Conservation (phyloP, 108 stramenopile genomes). For the Nitzschia palea region DNA sequence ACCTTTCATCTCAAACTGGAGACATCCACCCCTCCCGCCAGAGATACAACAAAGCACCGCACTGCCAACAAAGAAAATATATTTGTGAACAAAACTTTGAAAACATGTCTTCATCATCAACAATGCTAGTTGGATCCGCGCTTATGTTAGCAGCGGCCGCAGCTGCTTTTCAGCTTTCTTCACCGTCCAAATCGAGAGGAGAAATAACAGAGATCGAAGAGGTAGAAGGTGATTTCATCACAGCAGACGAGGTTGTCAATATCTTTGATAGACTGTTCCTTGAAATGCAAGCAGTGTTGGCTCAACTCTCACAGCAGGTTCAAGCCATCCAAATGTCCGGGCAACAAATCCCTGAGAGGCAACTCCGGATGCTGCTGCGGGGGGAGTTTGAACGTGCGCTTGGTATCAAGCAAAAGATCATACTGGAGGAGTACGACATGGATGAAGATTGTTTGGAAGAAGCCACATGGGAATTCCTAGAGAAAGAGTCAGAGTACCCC, state of each 20-base stretch:
- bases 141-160: constrained; percentile 24
- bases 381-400: constrained; percentile 81
- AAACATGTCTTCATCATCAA: constrained; percentile 17
- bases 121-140: constrained; percentile 15
- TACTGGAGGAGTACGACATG: constrained; percentile 79
- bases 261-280: constrained; percentile 85
- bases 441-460: constrained; percentile 89
- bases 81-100: no score
- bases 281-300: constrained; percentile 81
- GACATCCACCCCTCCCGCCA: no score
- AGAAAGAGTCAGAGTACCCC: constrained; percentile 58
- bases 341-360: constrained; percentile 78
- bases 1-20: no score
- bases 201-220: constrained; percentile 61
- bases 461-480: constrained; percentile 87
- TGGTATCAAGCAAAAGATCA: constrained; percentile 46
- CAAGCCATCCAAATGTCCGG: constrained; percentile 88
- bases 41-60: no score
- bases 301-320: constrained; percentile 78
- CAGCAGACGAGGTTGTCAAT: constrained; percentile 68
- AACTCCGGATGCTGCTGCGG: constrained; percentile 68
- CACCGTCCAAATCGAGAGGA: neutral
- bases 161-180: constrained; percentile 8
- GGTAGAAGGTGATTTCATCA: constrained; percentile 63
- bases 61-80: no score